Percentiles rank a stretch among this genome's conserved stretches.
Evolutionary conservation across 768 basidiomycete genomes (phyloP).

Genomic region (Suillus ampliporus): DNA sequence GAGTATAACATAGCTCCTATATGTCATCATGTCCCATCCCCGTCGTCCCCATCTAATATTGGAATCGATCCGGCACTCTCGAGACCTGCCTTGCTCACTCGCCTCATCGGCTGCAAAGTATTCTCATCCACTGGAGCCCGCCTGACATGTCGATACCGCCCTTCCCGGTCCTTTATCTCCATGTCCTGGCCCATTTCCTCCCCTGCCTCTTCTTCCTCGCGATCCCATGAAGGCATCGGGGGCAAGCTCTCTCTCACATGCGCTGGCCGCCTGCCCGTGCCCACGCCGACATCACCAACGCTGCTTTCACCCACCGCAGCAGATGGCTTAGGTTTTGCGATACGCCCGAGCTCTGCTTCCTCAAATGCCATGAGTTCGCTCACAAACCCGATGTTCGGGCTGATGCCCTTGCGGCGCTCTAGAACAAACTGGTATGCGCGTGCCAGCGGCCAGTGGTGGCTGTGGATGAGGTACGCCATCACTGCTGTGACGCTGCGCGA

Average conservation of each 20-base stretch:
- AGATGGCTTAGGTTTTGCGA: constrained; percentile 41
- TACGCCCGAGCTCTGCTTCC: constrained; percentile 77
- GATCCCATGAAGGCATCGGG: constrained; percentile 38
- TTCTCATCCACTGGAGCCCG: constrained; percentile 87
- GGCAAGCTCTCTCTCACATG: constrained; percentile 76
- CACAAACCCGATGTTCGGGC: constrained; percentile 97
- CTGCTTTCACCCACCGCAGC: not conserved
- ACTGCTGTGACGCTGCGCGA: constrained; percentile 96
- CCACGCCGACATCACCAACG: constrained; percentile 27
- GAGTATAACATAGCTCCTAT: not conserved
- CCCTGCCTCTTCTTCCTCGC: constrained; percentile 18
- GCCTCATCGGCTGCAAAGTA: constrained; percentile 86
- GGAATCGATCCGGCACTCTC: constrained; percentile 59
- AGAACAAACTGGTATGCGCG: constrained; percentile 91
- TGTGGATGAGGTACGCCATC: constrained; percentile 96
- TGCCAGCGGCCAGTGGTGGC: constrained; percentile 95
- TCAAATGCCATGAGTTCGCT: constrained; percentile 97
- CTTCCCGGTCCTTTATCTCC: constrained; percentile 86
- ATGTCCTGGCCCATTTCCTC: constrained; percentile 74
- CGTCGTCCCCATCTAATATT: not conserved
- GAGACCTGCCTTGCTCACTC: constrained; percentile 93
- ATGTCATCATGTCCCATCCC: not conserved
- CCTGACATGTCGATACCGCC: constrained; percentile 87
- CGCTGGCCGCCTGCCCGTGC: constrained; percentile 52
- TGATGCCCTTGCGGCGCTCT: constrained; percentile 92